phyloP scores from a whole-genome alignment of 2,329 filamentous ascomycete species.

The Aspergillus viridinutans region DNA sequence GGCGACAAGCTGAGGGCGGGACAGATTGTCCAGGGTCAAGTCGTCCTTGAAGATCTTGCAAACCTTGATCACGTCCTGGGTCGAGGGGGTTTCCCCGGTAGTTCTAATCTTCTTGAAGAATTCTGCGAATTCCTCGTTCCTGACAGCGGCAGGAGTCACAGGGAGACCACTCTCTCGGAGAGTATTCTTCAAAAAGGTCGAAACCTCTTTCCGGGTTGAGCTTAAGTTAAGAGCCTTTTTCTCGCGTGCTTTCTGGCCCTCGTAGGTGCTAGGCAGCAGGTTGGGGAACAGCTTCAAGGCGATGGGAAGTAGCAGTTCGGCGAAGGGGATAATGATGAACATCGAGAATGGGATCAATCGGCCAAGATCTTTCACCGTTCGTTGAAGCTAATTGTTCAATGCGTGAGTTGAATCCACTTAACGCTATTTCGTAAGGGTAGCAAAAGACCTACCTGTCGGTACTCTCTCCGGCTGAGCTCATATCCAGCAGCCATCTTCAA shows the following conservation, averaged over 20 bases:
- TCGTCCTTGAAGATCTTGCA: conserved; percentile 99
- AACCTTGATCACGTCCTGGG: conserved; percentile 92
- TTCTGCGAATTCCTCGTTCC: conserved; percentile 88
- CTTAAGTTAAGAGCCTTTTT: conserved; percentile 77
- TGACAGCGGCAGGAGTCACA: conserved; percentile 74
- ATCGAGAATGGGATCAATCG: conserved; percentile 93
- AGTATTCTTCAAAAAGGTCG: conserved; percentile 80
- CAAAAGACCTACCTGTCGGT: conserved; percentile 62
- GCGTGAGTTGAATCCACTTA: conserved; percentile 9
- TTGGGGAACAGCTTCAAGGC: conserved; percentile 96
- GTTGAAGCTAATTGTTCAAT: conserved; percentile 56
- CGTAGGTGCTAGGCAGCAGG: conserved; percentile 93
- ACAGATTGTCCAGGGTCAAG: conserved; percentile 92
- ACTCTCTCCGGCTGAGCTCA: conserved; percentile 88
- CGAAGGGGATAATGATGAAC: conserved; percentile 95
- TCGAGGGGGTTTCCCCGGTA: conserved; percentile 83
- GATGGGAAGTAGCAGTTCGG: conserved; percentile 84
- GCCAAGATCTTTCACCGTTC: conserved; percentile 89
- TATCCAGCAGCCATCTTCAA: conserved; percentile 98
- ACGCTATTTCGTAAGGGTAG: not conserved
- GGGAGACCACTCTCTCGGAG: conserved; percentile 91
- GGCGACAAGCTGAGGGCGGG: conserved; percentile 87
- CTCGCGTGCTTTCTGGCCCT: conserved; percentile 86
- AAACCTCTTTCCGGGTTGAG: conserved; percentile 88
- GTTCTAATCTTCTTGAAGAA: conserved; percentile 96